Base-by-base conservation (phyloP, 371 early-diverging fungal species). In the Mucor saturninus region DNA sequence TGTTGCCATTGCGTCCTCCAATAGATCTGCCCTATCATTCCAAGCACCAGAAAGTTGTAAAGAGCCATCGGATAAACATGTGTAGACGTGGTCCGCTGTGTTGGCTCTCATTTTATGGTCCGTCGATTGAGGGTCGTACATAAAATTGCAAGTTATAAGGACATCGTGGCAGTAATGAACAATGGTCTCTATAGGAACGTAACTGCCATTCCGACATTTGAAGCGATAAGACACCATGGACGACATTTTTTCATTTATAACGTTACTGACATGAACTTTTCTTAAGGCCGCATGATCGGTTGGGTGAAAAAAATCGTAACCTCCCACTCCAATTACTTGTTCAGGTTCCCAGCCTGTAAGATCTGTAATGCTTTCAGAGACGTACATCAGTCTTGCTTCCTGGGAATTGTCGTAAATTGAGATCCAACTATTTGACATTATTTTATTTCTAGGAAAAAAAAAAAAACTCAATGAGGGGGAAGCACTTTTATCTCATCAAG, bases 321-420 rank as follows among this genome's bases (percentile, higher is more conserved):
- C 79, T 10, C 65, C 64, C 43, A 57, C 61, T 15, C 86, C 85
- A 10, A 81, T 69, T 26, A 87, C 32, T 48, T 87, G 85, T 31
- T 81, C 73, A 6, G 83, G 81, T 14, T 72, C 68, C 60, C 73
- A 86, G 2, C 88, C 88, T 6, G 81, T 72, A n/a, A 76, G 69
- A 8, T 77, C 72, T 11, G 73, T 73, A 37, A 85, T 64, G 21
- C 83, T 82, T 46, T 83, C 80, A 9, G 85, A 84, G 1, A 73
- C 67, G 63, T 83, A 87, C 3, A 79, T 60, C 59, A 77, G 68
- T 31, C 57, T 60, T 14, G 73, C 84, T 4, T 66, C 58, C 8
- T 77, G 72, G 2, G 83, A 69, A 56, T 84, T 80, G 68, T 87
- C 86, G 59, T 77, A 85, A 46, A 85, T 85, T 13, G 81, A 69